phyloP scores from a whole-genome alignment of 805 yeast species.

The Starmerella etchellsii region DNA sequence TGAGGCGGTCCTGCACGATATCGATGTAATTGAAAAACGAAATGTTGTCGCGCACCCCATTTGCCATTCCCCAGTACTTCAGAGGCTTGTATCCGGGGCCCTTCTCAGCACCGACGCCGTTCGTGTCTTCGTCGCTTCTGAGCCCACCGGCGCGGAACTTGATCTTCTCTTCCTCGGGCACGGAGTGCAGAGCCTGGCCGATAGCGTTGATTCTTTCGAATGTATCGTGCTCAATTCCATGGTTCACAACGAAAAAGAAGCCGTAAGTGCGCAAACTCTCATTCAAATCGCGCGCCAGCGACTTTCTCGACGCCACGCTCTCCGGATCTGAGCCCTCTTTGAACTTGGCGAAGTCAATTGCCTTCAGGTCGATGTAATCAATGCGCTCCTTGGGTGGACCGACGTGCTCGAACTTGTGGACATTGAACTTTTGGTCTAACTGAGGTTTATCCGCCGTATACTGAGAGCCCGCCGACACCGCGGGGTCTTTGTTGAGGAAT shows the following conservation, averaged over 20 bases:
- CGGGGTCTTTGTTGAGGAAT: too few relatives aligned
- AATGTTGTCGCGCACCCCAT: slow-evolving; percentile 34
- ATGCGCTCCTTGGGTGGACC: slow-evolving; percentile 3
- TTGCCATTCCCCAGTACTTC: slow-evolving; percentile 37
- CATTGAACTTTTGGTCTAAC: neutral
- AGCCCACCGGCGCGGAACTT: slow-evolving; percentile 33
- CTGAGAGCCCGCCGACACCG: too few relatives aligned
- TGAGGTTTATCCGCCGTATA: neutral
- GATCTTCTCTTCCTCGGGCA: slow-evolving; percentile 32
- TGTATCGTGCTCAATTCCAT: slow-evolving; percentile 29
- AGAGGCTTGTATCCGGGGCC: slow-evolving; percentile 39
- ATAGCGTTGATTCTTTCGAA: slow-evolving; percentile 31
- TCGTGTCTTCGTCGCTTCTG: slow-evolving; percentile 25
- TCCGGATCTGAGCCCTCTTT: slow-evolving; percentile 24
- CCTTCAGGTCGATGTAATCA: slow-evolving; percentile 7
- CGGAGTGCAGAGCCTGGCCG: slow-evolving; percentile 32
- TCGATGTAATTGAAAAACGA: slow-evolving; percentile 35
- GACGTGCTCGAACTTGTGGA: neutral
- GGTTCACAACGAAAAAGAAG: slow-evolving; percentile 34
- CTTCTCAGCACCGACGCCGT: slow-evolving; percentile 33
- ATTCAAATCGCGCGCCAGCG: slow-evolving; percentile 24
- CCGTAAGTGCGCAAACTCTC: slow-evolving; percentile 33
- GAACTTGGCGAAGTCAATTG: slow-evolving; percentile 29
- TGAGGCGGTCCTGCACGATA: slow-evolving; percentile 26
- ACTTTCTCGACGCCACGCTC: neutral